Evolutionary conservation across 2,329 filamentous ascomycete species (phyloP).

Genomic region (Fusarium beomiforme): DNA sequence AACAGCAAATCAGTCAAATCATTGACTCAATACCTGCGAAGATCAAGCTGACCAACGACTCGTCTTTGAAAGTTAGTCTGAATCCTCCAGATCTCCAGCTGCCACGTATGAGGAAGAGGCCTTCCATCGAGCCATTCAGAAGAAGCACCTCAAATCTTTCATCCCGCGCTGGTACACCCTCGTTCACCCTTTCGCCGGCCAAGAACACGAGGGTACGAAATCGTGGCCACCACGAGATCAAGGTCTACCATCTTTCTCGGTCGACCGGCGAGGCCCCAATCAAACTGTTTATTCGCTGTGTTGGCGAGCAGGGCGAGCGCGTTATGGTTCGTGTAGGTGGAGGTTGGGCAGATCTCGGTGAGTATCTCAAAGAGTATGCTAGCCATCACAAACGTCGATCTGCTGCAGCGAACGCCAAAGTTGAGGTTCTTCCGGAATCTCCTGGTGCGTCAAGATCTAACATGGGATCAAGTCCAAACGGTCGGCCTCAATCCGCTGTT

Average conservation of each 20-base stretch:
- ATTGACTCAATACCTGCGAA: conserved; percentile 80
- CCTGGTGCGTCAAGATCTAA: conserved; percentile 43
- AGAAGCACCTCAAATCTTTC: conserved; percentile 63
- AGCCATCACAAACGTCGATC: conserved; percentile 86
- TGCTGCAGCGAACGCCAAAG: conserved; percentile 58
- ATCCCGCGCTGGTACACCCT: conserved; percentile 69
- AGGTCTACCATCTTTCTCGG: conserved; percentile 90
- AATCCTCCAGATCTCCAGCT: conserved; percentile 68
- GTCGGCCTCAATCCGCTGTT: conserved; percentile 54
- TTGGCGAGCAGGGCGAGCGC: conserved; percentile 88
- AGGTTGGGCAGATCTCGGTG: conserved; percentile 96
- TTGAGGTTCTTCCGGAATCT: conserved; percentile 61
- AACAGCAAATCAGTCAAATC: conserved; percentile 82
- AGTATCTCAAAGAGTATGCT: conserved; percentile 94
- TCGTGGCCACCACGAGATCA: conserved; percentile 76
- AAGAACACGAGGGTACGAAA: conserved; percentile 61
- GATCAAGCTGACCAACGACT: conserved; percentile 75
- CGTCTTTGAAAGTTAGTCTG: conserved; percentile 57
- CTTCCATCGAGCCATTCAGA: conserved; percentile 55
- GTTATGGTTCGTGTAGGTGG: conserved; percentile 98
- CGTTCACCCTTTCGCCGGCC: conserved; percentile 75
- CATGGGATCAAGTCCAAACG: conserved; percentile 53
- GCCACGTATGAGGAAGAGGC: conserved; percentile 57
- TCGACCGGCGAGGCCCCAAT: conserved; percentile 87
- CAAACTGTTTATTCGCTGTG: conserved; percentile 92